A percentile compares a stretch with the other conserved stretches of the same genome.
These are phyloP conservation scores for Zygoascus biomembranicola DNA, from an alignment of 805 yeast species.

Conservation along the genomic window DNA sequence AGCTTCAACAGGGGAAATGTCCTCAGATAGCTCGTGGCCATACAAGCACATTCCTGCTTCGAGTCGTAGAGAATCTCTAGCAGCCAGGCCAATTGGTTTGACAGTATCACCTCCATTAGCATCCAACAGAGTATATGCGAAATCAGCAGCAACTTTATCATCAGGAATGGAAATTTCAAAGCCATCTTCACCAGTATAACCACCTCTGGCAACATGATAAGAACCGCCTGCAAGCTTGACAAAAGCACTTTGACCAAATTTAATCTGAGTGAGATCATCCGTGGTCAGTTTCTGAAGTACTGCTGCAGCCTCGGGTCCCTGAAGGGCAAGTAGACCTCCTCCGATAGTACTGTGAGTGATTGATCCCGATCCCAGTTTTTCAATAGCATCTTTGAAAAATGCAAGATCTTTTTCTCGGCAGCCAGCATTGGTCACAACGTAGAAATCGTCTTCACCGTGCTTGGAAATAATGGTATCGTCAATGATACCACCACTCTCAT, in stretches of 20 bases:
- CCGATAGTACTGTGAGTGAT: slow-evolving; percentile 35
- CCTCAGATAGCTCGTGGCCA: slow-evolving; percentile 82
- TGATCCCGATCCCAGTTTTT: slow-evolving; percentile 28
- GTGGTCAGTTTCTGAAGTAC: slow-evolving; percentile 57
- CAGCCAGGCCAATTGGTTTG: slow-evolving; percentile 93
- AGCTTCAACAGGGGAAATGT: slow-evolving; percentile 80
- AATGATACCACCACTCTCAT: slow-evolving; percentile 75
- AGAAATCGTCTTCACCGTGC: slow-evolving; percentile 58
- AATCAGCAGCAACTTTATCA: slow-evolving; percentile 42
- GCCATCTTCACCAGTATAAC: slow-evolving; percentile 98
- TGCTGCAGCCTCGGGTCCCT: slow-evolving; percentile 80
- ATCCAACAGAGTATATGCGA: slow-evolving; percentile 53
- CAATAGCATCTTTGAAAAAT: slow-evolving; percentile 50
- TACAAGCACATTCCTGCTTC: slow-evolving; percentile 99
- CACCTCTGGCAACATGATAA: slow-evolving; percentile 85
- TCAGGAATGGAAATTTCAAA: slow-evolving; percentile 78
- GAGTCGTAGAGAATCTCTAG: slow-evolving; percentile 87
- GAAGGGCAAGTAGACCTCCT: slow-evolving; percentile 77
- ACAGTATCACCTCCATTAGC: slow-evolving; percentile 40
- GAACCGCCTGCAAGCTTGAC: slow-evolving; percentile 34
- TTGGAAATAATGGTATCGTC: slow-evolving; percentile 91
- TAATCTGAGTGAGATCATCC: slow-evolving; percentile 46
- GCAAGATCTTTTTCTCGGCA: slow-evolving; percentile 73
- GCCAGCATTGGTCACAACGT: slow-evolving; percentile 94
- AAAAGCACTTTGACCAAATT: slow-evolving; percentile 64